These are phyloP conservation scores for Cudoniella acicularis DNA, from an alignment of 495 filamentous ascomycete species.

Conservation along the genomic window DNA sequence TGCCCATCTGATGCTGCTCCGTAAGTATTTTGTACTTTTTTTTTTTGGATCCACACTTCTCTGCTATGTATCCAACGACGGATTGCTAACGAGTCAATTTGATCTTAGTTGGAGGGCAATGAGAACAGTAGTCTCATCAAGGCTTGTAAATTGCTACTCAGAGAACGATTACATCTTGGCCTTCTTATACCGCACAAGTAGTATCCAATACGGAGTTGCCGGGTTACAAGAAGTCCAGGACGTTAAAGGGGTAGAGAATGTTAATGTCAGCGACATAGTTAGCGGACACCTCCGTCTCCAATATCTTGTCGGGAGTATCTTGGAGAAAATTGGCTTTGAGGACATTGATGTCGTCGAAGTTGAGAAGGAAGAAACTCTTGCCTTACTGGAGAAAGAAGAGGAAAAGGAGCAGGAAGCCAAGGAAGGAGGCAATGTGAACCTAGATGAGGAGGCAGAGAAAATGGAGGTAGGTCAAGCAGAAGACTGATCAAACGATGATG, in stretches of 20 bases:
- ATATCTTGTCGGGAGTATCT: slow-evolving; percentile 48
- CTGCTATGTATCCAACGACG: no score
- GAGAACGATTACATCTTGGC: slow-evolving; percentile 57
- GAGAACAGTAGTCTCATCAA: slow-evolving; percentile 51
- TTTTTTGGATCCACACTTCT: no score
- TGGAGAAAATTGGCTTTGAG: slow-evolving; percentile 53
- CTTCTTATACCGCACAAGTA: slow-evolving; percentile 53
- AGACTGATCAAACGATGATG: slow-evolving; percentile 22
- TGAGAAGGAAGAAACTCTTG: slow-evolving; percentile 32
- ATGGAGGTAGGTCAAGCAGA: slow-evolving; percentile 24
- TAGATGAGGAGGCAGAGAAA: slow-evolving; percentile 19
- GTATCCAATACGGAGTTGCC: slow-evolving; percentile 53
- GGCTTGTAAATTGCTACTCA: slow-evolving; percentile 58
- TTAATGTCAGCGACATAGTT: slow-evolving; percentile 51
- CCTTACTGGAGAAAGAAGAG: slow-evolving; percentile 40
- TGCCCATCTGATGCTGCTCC: slow-evolving; percentile 54
- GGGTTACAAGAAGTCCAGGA: slow-evolving; percentile 52
- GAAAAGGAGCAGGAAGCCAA: slow-evolving; percentile 30
- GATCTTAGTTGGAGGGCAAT: slow-evolving; percentile 54
- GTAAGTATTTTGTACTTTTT: no score
- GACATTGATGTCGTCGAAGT: slow-evolving; percentile 47
- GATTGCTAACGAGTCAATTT: no score
- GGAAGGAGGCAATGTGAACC: slow-evolving; percentile 11
- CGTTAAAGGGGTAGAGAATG: slow-evolving; percentile 53
- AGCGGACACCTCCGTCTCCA: slow-evolving; percentile 53